These are phyloP conservation scores for Penicillium sp. DNA, from an alignment of 2,329 filamentous ascomycete genomes.

Conservation along the genomic window DNA sequence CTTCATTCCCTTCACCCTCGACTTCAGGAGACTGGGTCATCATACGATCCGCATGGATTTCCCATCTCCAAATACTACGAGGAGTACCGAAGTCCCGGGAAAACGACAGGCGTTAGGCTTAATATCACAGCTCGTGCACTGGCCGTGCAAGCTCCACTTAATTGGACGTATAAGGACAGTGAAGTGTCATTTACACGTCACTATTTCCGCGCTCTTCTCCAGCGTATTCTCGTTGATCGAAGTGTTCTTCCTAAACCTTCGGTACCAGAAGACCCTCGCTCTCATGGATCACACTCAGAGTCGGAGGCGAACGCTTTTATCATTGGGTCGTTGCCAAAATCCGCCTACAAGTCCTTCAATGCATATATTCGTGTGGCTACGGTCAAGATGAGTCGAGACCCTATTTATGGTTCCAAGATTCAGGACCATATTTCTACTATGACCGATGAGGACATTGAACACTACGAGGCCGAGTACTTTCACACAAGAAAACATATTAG, in stretches of 20 bases:
- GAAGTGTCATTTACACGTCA: slow-evolving; percentile 88
- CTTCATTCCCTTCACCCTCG: slow-evolving; percentile 73
- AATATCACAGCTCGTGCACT: slow-evolving; percentile 98
- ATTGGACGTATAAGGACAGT: slow-evolving; percentile 82
- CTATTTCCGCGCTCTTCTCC: slow-evolving; percentile 85
- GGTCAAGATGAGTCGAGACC: slow-evolving; percentile 66
- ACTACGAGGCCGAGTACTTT: slow-evolving; percentile 66
- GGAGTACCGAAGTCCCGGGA: slow-evolving; percentile 52
- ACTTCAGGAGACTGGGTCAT: slow-evolving; percentile 64
- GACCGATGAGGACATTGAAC: slow-evolving; percentile 71
- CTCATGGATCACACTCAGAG: slow-evolving; percentile 18
- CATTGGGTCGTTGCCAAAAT: slow-evolving; percentile 79
- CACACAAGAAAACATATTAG: slow-evolving; percentile 76
- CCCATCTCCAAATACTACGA: slow-evolving; percentile 78
- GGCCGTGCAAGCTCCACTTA: slow-evolving; percentile 91
- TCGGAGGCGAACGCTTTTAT: slow-evolving; percentile 57
- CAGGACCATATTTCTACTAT: slow-evolving; percentile 64
- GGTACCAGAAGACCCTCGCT: slow-evolving; percentile 26
- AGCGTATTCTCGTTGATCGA: slow-evolving; percentile 86
- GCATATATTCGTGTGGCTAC: slow-evolving; percentile 80
- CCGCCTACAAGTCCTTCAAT: slow-evolving; percentile 71
- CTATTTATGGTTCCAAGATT: slow-evolving; percentile 61
- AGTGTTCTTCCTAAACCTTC: slow-evolving; percentile 66
- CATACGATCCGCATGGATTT: slow-evolving; percentile 84
- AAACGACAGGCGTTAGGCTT: slow-evolving; percentile 68